Conservation (phyloP, 345 rosid species). For the Lumnitzera littorea region DNA sequence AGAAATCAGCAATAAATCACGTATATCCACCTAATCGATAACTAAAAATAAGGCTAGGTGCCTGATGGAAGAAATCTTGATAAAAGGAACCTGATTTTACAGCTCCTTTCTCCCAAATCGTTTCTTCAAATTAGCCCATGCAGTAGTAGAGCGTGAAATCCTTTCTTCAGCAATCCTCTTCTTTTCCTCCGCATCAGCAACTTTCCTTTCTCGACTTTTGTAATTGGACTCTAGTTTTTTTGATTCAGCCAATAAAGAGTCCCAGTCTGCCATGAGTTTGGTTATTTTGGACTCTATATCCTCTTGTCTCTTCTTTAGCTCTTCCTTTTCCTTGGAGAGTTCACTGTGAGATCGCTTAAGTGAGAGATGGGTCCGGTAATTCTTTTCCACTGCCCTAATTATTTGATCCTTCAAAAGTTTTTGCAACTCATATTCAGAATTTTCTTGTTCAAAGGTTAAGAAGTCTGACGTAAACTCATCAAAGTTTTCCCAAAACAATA, state of each 20-base stretch:
- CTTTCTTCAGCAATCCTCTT: conserved; percentile 6
- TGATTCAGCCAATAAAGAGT: conserved; percentile 2
- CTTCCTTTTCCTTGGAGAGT: neutral
- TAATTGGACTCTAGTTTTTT: conserved; percentile 1
- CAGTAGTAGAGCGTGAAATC: conserved; percentile 1
- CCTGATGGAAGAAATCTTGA: too few relatives aligned
- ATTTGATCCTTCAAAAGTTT: conserved; percentile 1
- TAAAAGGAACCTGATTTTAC: too few relatives aligned
- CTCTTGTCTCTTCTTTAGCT: neutral
- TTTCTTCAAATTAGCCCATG: conserved; percentile 4
- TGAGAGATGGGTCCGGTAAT: neutral
- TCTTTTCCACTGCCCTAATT: conserved; percentile 2
- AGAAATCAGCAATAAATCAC: too few relatives aligned
- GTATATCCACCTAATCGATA: too few relatives aligned
- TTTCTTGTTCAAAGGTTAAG: conserved; percentile 5
- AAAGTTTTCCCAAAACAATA: neutral
- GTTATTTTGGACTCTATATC: neutral
- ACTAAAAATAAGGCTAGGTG: too few relatives aligned
- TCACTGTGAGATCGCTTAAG: neutral
- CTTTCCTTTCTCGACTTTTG: neutral
- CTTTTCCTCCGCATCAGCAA: conserved; percentile 3
- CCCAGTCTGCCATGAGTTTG: conserved; percentile 3
- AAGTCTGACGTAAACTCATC: conserved; percentile 1
- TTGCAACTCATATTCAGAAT: neutral
- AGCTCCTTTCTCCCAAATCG: too few relatives aligned